Conservation (phyloP, 2,329 filamentous ascomycete species). For the Aspergillus spinulosporus region DNA sequence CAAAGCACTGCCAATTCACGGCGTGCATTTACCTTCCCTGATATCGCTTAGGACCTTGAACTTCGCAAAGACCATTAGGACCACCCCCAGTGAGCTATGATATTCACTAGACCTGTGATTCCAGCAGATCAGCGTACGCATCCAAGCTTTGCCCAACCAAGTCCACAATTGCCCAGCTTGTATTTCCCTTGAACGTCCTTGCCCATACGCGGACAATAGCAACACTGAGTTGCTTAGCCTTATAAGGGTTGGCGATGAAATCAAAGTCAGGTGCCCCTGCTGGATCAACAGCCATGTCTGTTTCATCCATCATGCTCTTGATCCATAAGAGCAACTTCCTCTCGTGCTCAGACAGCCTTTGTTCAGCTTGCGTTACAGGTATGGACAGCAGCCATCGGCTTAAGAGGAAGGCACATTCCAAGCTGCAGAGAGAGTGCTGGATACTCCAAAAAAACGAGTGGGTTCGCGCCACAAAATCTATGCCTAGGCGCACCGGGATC, state of each 20-base stretch:
- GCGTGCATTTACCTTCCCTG: not conserved
- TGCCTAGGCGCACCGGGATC: constrained; percentile 17
- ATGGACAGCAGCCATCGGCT: constrained; percentile 33
- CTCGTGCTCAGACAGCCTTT: not conserved
- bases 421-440: constrained; percentile 23
- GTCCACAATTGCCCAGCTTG: not conserved
- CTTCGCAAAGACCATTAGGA: not conserved
- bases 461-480: constrained; percentile 7
- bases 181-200: not conserved
- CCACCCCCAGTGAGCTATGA: not conserved
- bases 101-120: constrained; percentile 28
- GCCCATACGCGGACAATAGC: not conserved
- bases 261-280: too few species aligned
- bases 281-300: not conserved
- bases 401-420: constrained; percentile 34
- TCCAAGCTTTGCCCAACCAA: not conserved
- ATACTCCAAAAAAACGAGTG: constrained; percentile 24
- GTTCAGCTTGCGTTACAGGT: too few species aligned
- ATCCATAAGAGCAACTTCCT: not conserved
- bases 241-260: too few species aligned
- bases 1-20: not conserved
- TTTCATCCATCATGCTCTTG: not conserved
- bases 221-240: not conserved
- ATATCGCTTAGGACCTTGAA: not conserved
- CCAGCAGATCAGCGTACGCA: constrained; percentile 49